These are phyloP conservation scores for Inonotus hispidus DNA, from an alignment of 1,284 basidiomycete species.

Conservation along the genomic window DNA sequence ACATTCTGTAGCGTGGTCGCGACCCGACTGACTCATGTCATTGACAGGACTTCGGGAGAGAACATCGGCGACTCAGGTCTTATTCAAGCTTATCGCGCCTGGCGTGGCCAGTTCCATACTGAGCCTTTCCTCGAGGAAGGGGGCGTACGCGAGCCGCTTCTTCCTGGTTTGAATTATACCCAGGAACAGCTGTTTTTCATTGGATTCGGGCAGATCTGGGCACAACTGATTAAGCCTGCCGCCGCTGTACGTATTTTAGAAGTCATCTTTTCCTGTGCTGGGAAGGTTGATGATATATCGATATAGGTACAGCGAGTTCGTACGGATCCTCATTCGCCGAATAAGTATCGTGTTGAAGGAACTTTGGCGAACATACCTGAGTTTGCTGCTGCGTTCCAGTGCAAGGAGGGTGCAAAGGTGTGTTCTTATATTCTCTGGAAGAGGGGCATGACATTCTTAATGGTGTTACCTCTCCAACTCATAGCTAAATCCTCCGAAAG, in stretches of 20 bases:
- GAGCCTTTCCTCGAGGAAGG: conserved; percentile 42
- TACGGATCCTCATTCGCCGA: conserved; percentile 86
- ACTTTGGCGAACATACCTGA: conserved; percentile 77
- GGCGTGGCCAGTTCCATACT: conserved; percentile 64
- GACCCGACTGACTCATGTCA: conserved; percentile 11
- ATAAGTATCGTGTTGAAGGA: conserved; percentile 73
- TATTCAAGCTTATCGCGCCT: conserved; percentile 83
- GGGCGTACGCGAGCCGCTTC: conserved; percentile 49
- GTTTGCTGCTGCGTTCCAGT: conserved; percentile 75
- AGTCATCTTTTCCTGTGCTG: conserved; percentile 23
- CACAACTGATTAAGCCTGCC: conserved; percentile 66
- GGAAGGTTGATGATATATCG: conserved; percentile 21
- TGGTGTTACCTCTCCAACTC: not conserved
- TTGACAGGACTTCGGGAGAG: conserved; percentile 75
- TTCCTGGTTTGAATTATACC: conserved; percentile 82
- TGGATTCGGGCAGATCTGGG: conserved; percentile 77
- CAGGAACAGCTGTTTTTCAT: conserved; percentile 92
- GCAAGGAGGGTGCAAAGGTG: conserved; percentile 65
- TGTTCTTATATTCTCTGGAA: conserved; percentile 18
- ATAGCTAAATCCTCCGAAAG: conserved; percentile 24
- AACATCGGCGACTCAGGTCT: conserved; percentile 87
- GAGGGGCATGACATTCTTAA: not conserved
- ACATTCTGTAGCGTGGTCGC: not conserved
- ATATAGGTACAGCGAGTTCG: conserved; percentile 70
- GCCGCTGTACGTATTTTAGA: conserved; percentile 47